Base-by-base conservation (phyloP, 2,329 filamentous ascomycete genomes). In the Colletotrichum horii region DNA sequence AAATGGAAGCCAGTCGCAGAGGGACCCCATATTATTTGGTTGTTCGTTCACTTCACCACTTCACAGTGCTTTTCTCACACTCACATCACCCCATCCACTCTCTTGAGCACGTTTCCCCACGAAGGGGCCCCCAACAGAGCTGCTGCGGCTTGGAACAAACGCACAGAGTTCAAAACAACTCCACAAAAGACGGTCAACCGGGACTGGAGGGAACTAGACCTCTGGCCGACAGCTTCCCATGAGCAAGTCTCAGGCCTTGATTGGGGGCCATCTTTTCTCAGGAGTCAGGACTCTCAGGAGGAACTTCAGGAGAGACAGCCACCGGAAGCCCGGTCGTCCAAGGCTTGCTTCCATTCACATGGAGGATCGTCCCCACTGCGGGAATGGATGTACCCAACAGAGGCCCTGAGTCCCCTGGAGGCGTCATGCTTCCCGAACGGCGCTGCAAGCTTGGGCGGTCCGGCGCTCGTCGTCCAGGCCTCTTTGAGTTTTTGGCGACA, bases 11-110 rank as follows among this genome's bases (percentile, higher is more conserved):
- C 55, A 70, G 28, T 58, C 55, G 55, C 55, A 32, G 30, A 52
- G 22, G 36, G 72, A 52, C 62, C 66, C 66, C 38, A 36, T 70
- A 22, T 64, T 70, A 36, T 28, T 66, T 76, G 55, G 43, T 22
- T 48, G n/a, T 48, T 48, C 43, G 11, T 43, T 43, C 43, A 48
- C 43, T 43, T 43, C 43, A 48, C 43, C 43, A 60, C 43, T 71
- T 48, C 32, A 61, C 48, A 64, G 30, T 34, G 32, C 70, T 15
- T 22, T 55, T 52, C n/a, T 52, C 43, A 52, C n/a, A 14, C 9
- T 43, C 36, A 26, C 67, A 71, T 77, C 76, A 73, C 74, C 66
- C 73, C 74, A 77, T 76, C 74, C 76, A 77, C 74, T 70, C 43
- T 55, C 66, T 24, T 61, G 74, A 74, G 73, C 74, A 76, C 76